Percentiles rank a stretch among this genome's conserved stretches.
phyloP scores from a whole-genome alignment of 2,329 filamentous ascomycete species.

The Camillea tinctor region DNA sequence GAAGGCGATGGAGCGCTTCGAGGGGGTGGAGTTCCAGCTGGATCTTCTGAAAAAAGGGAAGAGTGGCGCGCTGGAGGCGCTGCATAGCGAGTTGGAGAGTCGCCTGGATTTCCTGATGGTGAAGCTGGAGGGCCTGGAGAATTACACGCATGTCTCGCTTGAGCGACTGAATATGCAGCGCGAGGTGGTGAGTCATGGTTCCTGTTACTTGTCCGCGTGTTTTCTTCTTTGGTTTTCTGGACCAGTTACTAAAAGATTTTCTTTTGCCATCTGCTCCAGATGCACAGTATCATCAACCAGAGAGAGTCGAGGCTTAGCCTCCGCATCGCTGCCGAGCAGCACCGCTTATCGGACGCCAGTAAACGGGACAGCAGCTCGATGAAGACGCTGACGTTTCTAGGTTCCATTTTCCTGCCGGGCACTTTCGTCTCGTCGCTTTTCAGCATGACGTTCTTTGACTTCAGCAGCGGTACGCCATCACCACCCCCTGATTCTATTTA shows the following conservation, averaged over 20 bases:
- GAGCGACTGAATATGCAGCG: slow-evolving; percentile 35
- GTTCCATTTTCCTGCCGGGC: slow-evolving; percentile 13
- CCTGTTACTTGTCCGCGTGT: not conserved
- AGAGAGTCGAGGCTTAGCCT: slow-evolving; percentile 36
- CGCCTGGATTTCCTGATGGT: slow-evolving; percentile 32
- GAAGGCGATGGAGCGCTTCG: slow-evolving; percentile 20
- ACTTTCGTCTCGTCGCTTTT: slow-evolving; percentile 13
- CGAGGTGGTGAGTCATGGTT: slow-evolving; percentile 28
- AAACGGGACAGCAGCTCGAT: slow-evolving; percentile 28
- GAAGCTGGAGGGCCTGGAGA: slow-evolving; percentile 37
- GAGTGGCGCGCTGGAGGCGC: slow-evolving; percentile 14
- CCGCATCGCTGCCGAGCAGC: slow-evolving; percentile 26
- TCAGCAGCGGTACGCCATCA: slow-evolving; percentile 5
- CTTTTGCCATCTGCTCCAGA: slow-evolving; percentile 14
- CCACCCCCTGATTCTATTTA: not conserved
- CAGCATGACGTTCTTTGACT: slow-evolving; percentile 12
- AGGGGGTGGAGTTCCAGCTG: no score
- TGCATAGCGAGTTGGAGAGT: slow-evolving; percentile 29
- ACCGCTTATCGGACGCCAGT: slow-evolving; percentile 19
- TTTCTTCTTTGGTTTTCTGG: not conserved
- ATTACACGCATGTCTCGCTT: slow-evolving; percentile 35
- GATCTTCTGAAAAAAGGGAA: no score
- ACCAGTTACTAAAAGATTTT: not conserved
- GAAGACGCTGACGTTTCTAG: slow-evolving; percentile 17
- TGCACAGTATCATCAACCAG: slow-evolving; percentile 35